Evolutionary conservation across 257 asterid genomes (phyloP), one percentile per base, ranked within the genome.

Genomic region (Asclepias syriaca): DNA sequence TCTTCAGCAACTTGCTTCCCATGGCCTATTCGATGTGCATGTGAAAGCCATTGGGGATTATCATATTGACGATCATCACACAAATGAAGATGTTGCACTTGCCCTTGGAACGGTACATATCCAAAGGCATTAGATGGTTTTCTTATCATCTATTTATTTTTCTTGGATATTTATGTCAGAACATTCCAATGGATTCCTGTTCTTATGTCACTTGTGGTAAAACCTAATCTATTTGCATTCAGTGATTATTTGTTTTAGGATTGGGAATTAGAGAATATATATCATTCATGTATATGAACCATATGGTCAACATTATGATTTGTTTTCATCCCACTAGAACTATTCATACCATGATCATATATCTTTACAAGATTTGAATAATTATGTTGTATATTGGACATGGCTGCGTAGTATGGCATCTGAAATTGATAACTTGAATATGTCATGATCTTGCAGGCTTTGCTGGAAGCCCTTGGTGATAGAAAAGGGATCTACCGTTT

Each of bases 51-150:
- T 84, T 64, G 98, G 97, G 57, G 98, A 91, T 83, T 87, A 79
- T 81, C 97, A 91, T 82, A 93, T 89, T 21, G 98, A 91, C 81
- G 97, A 93, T 79, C 97, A 93, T 83, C 98, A 93, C 76, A 90
- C 97, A 13, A 95, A 90, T 77, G 99, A 90, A 87, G 97, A 91
- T 76, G 94, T 88, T 54, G 97, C 87, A 64, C 78, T 92, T 65
- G 96, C 98, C 73, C 87, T 93, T 76, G 98, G 98, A 75, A 87
- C 97, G 6, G 97, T 91, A 79, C 81, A 86, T 79, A 73, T 54
- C 55, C 63, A 8, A 19, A 45, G 7, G 5, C 8, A 45, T 68
- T 14, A 10, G 32, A 16, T 58, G 46, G 12, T n/a, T 15, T 56
- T 16, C 2, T 45, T 37, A 50, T 54, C 16, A 15, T 53, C 40